phyloP scores from a whole-genome alignment of 2,329 filamentous ascomycete species.

The Monosporascus sp. region DNA sequence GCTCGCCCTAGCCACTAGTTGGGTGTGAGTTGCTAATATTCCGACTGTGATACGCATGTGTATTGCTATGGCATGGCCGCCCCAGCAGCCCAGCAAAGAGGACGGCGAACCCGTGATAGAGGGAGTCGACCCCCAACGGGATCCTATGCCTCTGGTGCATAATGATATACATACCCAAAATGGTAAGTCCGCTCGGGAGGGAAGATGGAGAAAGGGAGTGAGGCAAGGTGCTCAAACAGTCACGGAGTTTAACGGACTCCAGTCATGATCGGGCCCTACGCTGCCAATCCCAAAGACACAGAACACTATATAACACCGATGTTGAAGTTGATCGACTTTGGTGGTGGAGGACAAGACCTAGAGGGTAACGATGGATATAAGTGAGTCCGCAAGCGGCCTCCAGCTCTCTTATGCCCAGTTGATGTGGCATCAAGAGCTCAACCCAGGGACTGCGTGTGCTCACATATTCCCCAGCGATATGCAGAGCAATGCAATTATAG shows the following conservation, averaged over 20 bases:
- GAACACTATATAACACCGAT: background rate
- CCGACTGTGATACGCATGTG: background rate
- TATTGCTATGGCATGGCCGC: slow-evolving; percentile 1
- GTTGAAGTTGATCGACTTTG: background rate
- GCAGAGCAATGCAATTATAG: background rate
- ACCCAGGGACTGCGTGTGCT: too few species aligned
- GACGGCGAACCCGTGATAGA: background rate
- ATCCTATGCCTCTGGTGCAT: background rate
- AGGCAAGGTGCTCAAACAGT: background rate
- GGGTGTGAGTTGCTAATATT: too few species aligned
- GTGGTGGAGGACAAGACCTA: background rate
- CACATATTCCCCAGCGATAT: background rate
- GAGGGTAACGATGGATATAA: too few species aligned
- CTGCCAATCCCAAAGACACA: background rate
- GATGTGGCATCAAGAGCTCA: background rate
- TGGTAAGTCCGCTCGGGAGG: background rate
- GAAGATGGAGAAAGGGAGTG: background rate
- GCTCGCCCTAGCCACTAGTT: background rate
- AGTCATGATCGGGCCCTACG: slow-evolving; percentile 1
- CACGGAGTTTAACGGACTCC: background rate
- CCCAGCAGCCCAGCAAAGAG: background rate
- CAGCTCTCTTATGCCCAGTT: background rate
- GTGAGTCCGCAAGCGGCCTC: background rate
- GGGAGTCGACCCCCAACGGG: background rate
- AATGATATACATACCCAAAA: background rate